Evolutionary conservation across 2,329 filamentous ascomycete genomes (phyloP), one percentile per base, ranked within the genome.

Genomic region (Aspergillus neoniger): DNA sequence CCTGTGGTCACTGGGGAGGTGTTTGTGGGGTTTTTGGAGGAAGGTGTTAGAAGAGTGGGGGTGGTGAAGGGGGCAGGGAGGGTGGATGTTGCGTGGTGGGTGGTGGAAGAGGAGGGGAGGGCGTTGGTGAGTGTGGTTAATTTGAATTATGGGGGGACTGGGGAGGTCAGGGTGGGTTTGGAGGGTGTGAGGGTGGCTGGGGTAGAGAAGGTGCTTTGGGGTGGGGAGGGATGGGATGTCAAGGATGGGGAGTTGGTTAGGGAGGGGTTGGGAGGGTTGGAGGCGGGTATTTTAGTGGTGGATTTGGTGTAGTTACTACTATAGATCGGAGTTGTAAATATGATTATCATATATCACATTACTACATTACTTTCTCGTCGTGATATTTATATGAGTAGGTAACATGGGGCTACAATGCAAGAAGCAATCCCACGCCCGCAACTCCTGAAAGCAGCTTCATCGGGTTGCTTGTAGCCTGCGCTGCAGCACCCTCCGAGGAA

Each of bases 401-500:
- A 6, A 9, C 12, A 30, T 30, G 2, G 17, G 5, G 15, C 21
- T 65, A 68, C 23, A 68, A 23, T 3, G 63, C 58, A 23, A 68
- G 60, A 17, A 68, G 54, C 25, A 68, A 49, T 25, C 66, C 66
- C 38, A 63, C 64, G 9, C 66, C 66, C 10, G 65, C 58, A 8
- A 68, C 28, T 19, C 66, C 66, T 39, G 66, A 62, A 12, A 68
- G 58, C 39, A 68, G 58, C 25, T 64, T 60, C 36, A 60, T 62
- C 9, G 60, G 30, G 32, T 63, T 65, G 12, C 54, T 54, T 0
- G 65, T 68, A 3, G 63, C 58, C 44, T 61, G 36, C 1, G 63
- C 56, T n/a, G 60, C 66, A 47, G 63, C 21, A 12, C 58, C 66
- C 39, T 55, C 30, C 3, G 53, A 55, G 25, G 53, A 55, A 12